phyloP scores from a whole-genome alignment of 108 stramenopile species.

The Nannochloropsis salina region DNA sequence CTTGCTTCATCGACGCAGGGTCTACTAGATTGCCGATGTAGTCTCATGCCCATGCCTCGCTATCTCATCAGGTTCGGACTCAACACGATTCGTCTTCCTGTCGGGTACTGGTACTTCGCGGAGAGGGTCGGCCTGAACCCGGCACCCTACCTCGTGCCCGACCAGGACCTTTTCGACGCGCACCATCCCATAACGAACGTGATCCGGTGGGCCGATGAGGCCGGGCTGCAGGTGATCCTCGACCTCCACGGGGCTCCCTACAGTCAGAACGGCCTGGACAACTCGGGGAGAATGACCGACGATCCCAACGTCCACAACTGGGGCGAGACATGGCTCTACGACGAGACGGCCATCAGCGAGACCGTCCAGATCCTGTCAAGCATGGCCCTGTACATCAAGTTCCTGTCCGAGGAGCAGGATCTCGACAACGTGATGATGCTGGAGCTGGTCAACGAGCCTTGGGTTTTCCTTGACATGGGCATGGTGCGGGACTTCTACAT shows the following conservation, averaged over 20 bases:
- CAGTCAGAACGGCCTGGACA: constrained; percentile 55
- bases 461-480: constrained; percentile 47
- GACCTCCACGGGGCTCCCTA: constrained; percentile 56
- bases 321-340: constrained; percentile 38
- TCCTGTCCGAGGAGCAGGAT: constrained; percentile 41
- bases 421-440: constrained; percentile 54
- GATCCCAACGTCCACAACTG: constrained; percentile 38
- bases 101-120: constrained; percentile 54
- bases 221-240: constrained; percentile 39
- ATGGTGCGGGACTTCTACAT: constrained; percentile 52
- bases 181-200: constrained; percentile 52
- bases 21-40: no score
- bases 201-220: constrained; percentile 50
- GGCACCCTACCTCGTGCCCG: constrained; percentile 46
- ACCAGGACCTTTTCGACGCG: constrained; percentile 46
- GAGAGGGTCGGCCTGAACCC: constrained; percentile 33
- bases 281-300: constrained; percentile 43
- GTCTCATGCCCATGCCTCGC: neutral
- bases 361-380: constrained; percentile 47
- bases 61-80: constrained; percentile 26
- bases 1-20: no score
- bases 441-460: constrained; percentile 55
- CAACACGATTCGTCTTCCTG: constrained; percentile 50
- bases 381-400: constrained; percentile 52
- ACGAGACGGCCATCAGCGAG: constrained; percentile 30